These are phyloP conservation scores for Colletotrichum acutatum DNA, from an alignment of 2,329 filamentous ascomycete species.

Conservation along the genomic window DNA sequence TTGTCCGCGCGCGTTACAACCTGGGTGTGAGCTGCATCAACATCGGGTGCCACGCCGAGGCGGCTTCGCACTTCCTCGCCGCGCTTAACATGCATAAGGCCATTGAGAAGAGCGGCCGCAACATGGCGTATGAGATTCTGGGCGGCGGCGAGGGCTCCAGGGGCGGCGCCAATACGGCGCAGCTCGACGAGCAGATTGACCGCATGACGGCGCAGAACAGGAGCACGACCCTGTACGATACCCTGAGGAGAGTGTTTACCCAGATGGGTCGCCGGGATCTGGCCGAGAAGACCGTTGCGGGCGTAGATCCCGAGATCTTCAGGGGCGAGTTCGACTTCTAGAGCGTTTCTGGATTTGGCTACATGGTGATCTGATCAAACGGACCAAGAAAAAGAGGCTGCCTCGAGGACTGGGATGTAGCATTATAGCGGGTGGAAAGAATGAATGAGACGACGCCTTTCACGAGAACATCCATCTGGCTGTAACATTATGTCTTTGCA, in stretches of 20 bases:
- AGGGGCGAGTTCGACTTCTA: conserved; percentile 90
- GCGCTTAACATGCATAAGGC: conserved; percentile 96
- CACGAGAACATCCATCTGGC: background rate
- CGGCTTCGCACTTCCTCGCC: conserved; percentile 90
- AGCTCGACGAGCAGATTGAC: conserved; percentile 79
- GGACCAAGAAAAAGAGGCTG: background rate
- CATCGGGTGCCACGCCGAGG: conserved; percentile 93
- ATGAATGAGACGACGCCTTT: conserved; percentile 5
- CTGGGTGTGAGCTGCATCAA: conserved; percentile 97
- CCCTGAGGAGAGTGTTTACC: conserved; percentile 90
- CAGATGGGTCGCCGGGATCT: conserved; percentile 94
- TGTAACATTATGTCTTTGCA: background rate
- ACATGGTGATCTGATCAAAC: background rate
- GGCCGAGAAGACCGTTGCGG: conserved; percentile 85
- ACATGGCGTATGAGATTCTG: conserved; percentile 85
- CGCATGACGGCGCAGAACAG: conserved; percentile 94
- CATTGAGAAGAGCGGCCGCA: conserved; percentile 85
- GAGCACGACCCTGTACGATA: conserved; percentile 97
- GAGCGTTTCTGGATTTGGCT: conserved; percentile 2
- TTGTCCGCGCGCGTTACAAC: conserved; percentile 96
- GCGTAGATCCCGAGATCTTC: conserved; percentile 92
- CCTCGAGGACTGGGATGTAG: background rate
- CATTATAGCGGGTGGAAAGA: background rate
- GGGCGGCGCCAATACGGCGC: conserved; percentile 55
- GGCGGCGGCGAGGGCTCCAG: conserved; percentile 56